Percentiles rank a stretch among this genome's conserved stretches.
Evolutionary conservation across 805 yeast genomes (phyloP).

Genomic region (Blastobotrys robertii): DNA sequence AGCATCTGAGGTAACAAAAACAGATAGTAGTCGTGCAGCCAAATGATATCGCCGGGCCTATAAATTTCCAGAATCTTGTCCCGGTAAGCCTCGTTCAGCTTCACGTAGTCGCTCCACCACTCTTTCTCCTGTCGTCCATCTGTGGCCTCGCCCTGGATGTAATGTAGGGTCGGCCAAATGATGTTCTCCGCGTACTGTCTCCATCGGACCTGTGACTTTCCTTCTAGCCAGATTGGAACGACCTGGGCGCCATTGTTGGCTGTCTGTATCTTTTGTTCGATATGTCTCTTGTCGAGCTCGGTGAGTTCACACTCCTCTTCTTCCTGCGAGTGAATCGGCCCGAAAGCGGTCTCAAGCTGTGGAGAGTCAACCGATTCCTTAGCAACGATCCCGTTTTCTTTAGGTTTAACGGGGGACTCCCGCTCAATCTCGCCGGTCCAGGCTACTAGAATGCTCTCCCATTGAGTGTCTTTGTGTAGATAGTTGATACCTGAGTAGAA

Average conservation of each 20-base stretch:
- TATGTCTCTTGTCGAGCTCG: too few relatives aligned
- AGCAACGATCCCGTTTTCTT: too few relatives aligned
- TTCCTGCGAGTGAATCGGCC: neutral
- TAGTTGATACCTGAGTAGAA: slow-evolving; percentile 64
- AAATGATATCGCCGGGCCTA: slow-evolving; percentile 79
- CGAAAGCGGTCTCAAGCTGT: too few relatives aligned
- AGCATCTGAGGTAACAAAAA: slow-evolving; percentile 73
- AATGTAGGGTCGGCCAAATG: slow-evolving; percentile 92
- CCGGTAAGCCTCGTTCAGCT: slow-evolving; percentile 84
- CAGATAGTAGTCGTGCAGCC: slow-evolving; percentile 88
- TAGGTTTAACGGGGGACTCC: slow-evolving; percentile 5
- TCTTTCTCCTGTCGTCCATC: slow-evolving; percentile 61
- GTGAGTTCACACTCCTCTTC: neutral
- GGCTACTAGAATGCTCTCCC: slow-evolving; percentile 84
- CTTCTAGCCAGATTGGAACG: slow-evolving; percentile 78
- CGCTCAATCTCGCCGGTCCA: slow-evolving; percentile 85
- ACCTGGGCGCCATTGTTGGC: slow-evolving; percentile 28
- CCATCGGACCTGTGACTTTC: slow-evolving; percentile 77
- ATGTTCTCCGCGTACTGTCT: slow-evolving; percentile 81
- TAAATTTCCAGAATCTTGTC: slow-evolving; percentile 64
- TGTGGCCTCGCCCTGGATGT: slow-evolving; percentile 68
- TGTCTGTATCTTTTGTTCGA: neutral
- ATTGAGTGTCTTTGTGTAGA: slow-evolving; percentile 53
- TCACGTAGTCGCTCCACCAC: slow-evolving; percentile 86
- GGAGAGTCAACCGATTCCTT: too few relatives aligned